Evolutionary conservation across 805 yeast species (phyloP).

Genomic region (Starmerella ratchasimensis): DNA sequence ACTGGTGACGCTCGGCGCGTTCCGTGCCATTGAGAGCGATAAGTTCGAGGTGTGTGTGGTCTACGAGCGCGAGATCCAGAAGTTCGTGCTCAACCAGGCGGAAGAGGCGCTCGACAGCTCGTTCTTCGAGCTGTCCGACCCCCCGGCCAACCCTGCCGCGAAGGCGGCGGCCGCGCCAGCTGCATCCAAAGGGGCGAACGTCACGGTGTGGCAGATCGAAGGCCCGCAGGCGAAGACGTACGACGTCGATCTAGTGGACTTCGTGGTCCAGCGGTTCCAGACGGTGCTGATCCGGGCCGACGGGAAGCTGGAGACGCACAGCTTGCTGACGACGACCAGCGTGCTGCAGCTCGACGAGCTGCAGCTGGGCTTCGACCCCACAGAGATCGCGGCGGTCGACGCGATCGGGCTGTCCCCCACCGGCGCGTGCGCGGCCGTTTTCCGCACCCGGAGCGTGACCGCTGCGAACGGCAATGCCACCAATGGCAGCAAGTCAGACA

Average conservation of each 20-base stretch:
- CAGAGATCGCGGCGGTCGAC: conserved; percentile 7
- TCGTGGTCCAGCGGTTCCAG: conserved; percentile 15
- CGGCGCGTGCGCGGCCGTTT: conserved; percentile 9
- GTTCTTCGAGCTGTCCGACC: conserved; percentile 15
- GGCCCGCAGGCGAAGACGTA: neutral
- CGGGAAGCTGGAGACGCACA: conserved; percentile 19
- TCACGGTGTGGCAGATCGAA: conserved; percentile 7
- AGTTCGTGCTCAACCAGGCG: conserved; percentile 3
- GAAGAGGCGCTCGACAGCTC: conserved; percentile 16
- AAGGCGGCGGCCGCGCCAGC: conserved; percentile 5
- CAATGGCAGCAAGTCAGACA: no score
- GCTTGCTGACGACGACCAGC: conserved; percentile 13
- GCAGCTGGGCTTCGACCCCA: conserved; percentile 9
- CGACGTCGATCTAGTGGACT: conserved; percentile 9
- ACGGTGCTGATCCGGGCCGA: conserved; percentile 14
- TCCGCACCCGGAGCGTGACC: no score
- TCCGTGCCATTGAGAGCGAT: neutral
- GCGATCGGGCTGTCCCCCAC: conserved; percentile 27
- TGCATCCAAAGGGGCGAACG: neutral
- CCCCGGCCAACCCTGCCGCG: conserved; percentile 11
- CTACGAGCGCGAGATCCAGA: conserved; percentile 1
- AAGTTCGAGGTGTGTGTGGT: conserved; percentile 6
- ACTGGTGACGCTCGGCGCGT: neutral
- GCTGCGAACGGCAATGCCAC: no score
- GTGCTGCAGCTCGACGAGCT: conserved; percentile 9